phyloP scores from a whole-genome alignment of 208 protist species.

The Leishmania gerbilli region DNA sequence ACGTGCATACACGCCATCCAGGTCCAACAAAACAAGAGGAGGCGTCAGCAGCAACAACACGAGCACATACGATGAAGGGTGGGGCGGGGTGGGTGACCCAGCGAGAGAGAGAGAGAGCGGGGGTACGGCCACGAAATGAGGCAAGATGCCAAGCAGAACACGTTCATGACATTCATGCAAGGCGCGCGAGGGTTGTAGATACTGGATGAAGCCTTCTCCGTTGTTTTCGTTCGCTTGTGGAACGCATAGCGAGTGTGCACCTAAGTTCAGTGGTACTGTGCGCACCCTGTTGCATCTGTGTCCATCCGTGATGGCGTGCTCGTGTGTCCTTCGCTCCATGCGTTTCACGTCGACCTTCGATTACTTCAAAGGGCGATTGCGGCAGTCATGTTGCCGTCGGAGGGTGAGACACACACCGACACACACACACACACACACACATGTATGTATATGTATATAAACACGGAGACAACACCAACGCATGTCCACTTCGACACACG shows the following conservation, averaged over 20 bases:
- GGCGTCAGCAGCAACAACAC: background rate
- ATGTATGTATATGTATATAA: background rate
- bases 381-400: background rate
- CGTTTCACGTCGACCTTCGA: background rate
- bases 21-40: background rate
- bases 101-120: no score
- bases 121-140: background rate
- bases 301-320: background rate
- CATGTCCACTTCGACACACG: no score
- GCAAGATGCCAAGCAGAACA: background rate
- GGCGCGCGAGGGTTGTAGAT: background rate
- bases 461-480: background rate
- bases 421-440: background rate
- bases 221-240: background rate
- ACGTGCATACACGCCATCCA: background rate
- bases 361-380: background rate
- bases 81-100: no score
- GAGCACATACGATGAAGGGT: no score
- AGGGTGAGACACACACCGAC: background rate
- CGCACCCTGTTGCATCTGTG: background rate
- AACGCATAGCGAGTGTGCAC: no score
- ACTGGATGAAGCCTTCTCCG: background rate
- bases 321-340: background rate
- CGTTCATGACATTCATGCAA: background rate
- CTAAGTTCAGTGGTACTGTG: background rate